A percentile compares a stretch with the other conserved stretches of the same genome.
Conservation (phyloP, 2,329 filamentous ascomycete genomes). For the Leptographium wingfieldii region DNA sequence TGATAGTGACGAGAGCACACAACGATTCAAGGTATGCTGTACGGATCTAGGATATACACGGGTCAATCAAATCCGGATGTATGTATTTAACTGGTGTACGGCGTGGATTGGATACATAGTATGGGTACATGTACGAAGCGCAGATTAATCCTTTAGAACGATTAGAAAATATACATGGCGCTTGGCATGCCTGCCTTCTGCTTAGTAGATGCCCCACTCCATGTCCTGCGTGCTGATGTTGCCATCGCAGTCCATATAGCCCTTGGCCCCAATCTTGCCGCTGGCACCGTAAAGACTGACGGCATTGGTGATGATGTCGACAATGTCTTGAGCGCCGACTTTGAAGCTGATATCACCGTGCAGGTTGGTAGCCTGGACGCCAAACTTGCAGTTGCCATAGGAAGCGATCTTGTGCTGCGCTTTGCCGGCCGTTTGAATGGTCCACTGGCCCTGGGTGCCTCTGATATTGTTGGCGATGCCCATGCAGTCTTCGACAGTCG, state of each 20-base stretch:
- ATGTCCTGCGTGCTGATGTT: slow-evolving; percentile 12
- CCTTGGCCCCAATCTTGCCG: slow-evolving; percentile 20
- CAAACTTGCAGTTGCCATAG: slow-evolving; percentile 21
- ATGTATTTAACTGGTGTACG: too few species aligned
- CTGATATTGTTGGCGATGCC: slow-evolving; percentile 22
- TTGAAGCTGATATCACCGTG: slow-evolving; percentile 19
- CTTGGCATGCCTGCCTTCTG: neutral
- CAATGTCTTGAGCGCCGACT: slow-evolving; percentile 23
- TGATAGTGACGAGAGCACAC: too few species aligned
- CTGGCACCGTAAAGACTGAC: slow-evolving; percentile 17
- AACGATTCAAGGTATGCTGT: too few species aligned
- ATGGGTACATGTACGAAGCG: too few species aligned
- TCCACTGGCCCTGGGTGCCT: slow-evolving; percentile 10
- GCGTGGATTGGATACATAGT: too few species aligned
- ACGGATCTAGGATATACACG: too few species aligned
- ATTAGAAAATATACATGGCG: too few species aligned
- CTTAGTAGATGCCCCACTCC: slow-evolving; percentile 6
- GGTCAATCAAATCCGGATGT: too few species aligned
- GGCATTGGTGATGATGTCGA: slow-evolving; percentile 22
- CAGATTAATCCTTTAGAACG: too few species aligned
- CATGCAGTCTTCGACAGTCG: slow-evolving; percentile 21
- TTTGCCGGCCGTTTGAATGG: slow-evolving; percentile 7
- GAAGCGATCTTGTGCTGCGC: slow-evolving; percentile 16
- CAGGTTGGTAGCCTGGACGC: slow-evolving; percentile 14
- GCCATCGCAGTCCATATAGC: slow-evolving; percentile 19